These are phyloP conservation scores for Senna siamea DNA, from an alignment of 306 rosid species.

Conservation along the genomic window DNA sequence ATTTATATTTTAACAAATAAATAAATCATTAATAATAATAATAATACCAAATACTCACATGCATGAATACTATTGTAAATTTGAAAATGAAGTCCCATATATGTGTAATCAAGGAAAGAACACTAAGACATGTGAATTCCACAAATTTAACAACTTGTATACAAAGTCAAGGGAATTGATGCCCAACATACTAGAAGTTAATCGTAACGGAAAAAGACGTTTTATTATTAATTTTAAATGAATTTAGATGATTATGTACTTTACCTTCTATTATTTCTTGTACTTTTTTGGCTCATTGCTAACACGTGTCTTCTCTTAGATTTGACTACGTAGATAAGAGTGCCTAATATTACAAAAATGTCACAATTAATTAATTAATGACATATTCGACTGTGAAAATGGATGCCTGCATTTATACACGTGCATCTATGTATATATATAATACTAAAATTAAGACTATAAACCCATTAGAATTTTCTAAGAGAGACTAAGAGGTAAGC, in stretches of 20 bases:
- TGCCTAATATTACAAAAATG: background rate
- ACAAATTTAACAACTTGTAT: no score
- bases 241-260: background rate
- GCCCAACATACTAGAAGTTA: background rate
- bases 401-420: background rate
- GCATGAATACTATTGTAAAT: no score
- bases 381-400: conserved; percentile 23
- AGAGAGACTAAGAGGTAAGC: no score
- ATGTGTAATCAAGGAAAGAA: no score
- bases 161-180: no score
- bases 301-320: background rate
- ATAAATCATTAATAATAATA: no score
- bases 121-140: no score
- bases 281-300: background rate
- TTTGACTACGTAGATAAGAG: conserved; percentile 8
- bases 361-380: background rate
- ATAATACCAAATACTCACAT: no score
- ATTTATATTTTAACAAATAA: no score
- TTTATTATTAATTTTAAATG: background rate
- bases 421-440: background rate
- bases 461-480: no score
- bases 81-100: no score
- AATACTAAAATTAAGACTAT: no score
- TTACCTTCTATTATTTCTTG: background rate
- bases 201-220: background rate